These are phyloP conservation scores for Penicillium dipodomyicola DNA, from an alignment of 495 filamentous ascomycete species.

Conservation along the genomic window DNA sequence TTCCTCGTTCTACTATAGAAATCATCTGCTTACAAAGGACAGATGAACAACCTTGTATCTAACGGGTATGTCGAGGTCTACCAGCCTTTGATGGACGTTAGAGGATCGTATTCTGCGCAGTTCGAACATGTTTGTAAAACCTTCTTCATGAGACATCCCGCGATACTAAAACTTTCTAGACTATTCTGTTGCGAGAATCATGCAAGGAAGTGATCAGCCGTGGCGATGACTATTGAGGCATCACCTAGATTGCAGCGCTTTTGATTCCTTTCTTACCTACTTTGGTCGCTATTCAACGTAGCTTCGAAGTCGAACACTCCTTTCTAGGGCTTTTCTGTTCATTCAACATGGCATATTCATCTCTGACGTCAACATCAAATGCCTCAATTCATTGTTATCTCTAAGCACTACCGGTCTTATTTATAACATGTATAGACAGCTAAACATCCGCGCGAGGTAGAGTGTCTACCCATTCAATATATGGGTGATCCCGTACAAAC, in stretches of 20 bases:
- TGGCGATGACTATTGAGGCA: slow-evolving; percentile 43
- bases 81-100: slow-evolving; percentile 51
- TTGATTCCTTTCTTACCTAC: neutral
- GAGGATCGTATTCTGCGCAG: slow-evolving; percentile 58
- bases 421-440: no score
- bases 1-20: neutral
- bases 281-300: neutral
- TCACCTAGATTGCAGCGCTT: neutral
- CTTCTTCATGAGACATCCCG: neutral
- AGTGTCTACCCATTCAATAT: no score
- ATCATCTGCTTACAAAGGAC: slow-evolving; percentile 3
- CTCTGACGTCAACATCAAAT: neutral
- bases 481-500: no score
- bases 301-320: neutral
- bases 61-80: slow-evolving; percentile 56
- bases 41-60: slow-evolving; percentile 53
- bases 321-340: neutral
- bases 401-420: neutral
- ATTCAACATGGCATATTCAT: neutral
- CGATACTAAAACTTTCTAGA: slow-evolving; percentile 25
- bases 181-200: slow-evolving; percentile 44
- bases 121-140: slow-evolving; percentile 56
- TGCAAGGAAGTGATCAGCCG: slow-evolving; percentile 52
- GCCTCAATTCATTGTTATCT: neutral
- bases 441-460: no score